Evolutionary conservation across 495 filamentous ascomycete species (phyloP).

Genomic region (Aspergillus sclerotioniger): DNA sequence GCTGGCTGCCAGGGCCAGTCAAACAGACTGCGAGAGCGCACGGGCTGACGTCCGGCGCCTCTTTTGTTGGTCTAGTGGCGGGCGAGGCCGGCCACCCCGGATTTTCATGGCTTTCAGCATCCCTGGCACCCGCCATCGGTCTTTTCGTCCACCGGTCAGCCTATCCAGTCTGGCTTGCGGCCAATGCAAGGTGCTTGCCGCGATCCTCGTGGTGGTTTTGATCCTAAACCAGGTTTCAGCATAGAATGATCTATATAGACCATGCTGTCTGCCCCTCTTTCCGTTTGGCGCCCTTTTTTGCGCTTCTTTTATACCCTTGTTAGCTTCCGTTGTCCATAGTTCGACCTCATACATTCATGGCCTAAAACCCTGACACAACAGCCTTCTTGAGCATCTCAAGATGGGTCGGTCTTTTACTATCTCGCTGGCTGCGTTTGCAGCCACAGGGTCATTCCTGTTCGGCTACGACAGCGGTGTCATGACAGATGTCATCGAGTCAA

Average conservation of each 20-base stretch:
- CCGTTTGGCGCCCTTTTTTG: background rate
- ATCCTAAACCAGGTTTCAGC: background rate
- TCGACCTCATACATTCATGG: background rate
- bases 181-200: background rate
- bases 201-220: background rate
- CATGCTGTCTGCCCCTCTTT: conserved; percentile 6
- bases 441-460: conserved; percentile 51
- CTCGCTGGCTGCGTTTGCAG: conserved; percentile 42
- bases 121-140: conserved; percentile 10
- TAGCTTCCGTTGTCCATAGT: background rate
- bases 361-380: background rate
- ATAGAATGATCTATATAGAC: conserved; percentile 16
- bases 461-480: conserved; percentile 58
- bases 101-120: conserved; percentile 12
- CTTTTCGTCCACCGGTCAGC: conserved; percentile 5
- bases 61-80: conserved; percentile 1
- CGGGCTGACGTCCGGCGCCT: background rate
- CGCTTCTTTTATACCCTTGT: background rate
- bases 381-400: background rate
- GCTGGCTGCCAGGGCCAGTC: background rate
- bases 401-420: conserved; percentile 49
- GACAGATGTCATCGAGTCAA: conserved; percentile 53
- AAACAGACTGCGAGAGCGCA: background rate
- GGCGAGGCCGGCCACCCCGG: conserved; percentile 17
- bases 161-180: conserved; percentile 1